Percentiles rank a stretch among this genome's conserved stretches.
These are phyloP conservation scores for Pseudocercospora fijiensis DNA, from an alignment of 2,329 filamentous ascomycete genomes.

Conservation along the genomic window DNA sequence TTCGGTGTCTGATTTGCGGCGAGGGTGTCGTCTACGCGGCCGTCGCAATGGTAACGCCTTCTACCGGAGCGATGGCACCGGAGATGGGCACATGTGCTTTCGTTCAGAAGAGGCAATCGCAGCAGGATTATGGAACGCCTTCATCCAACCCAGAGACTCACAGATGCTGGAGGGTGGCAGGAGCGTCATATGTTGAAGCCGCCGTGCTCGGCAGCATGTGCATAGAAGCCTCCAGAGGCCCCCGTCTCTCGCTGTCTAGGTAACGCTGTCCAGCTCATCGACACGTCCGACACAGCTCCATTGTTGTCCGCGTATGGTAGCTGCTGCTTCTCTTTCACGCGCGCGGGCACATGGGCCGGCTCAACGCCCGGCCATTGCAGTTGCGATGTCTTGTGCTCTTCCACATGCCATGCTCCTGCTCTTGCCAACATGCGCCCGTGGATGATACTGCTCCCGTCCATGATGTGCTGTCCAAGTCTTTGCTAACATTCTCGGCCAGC, in stretches of 20 bases:
- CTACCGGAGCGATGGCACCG: background rate
- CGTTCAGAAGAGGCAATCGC: background rate
- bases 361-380: slow-evolving; percentile 35
- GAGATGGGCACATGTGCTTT: background rate
- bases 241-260: slow-evolving; percentile 65
- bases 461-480: slow-evolving; percentile 76
- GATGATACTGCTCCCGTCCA: slow-evolving; percentile 88
- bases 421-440: slow-evolving; percentile 79
- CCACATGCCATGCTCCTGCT: slow-evolving; percentile 44
- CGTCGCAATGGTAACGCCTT: slow-evolving; percentile 6
- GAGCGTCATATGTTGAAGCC: slow-evolving; percentile 44
- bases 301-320: slow-evolving; percentile 77
- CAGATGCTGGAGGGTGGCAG: background rate
- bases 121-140: background rate
- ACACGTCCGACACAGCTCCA: slow-evolving; percentile 61
- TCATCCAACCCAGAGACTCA: background rate
- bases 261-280: slow-evolving; percentile 66
- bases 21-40: background rate
- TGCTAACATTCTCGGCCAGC: slow-evolving; percentile 69
- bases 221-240: slow-evolving; percentile 78
- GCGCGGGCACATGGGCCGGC: slow-evolving; percentile 32
- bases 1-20: background rate
- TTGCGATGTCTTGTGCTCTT: slow-evolving; percentile 31
- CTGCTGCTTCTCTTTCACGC: slow-evolving; percentile 41
- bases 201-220: slow-evolving; percentile 60